Percentiles rank a stretch among this genome's conserved stretches.
Evolutionary conservation across 768 basidiomycete genomes (phyloP).

Genomic region (Lentinula aciculospora): DNA sequence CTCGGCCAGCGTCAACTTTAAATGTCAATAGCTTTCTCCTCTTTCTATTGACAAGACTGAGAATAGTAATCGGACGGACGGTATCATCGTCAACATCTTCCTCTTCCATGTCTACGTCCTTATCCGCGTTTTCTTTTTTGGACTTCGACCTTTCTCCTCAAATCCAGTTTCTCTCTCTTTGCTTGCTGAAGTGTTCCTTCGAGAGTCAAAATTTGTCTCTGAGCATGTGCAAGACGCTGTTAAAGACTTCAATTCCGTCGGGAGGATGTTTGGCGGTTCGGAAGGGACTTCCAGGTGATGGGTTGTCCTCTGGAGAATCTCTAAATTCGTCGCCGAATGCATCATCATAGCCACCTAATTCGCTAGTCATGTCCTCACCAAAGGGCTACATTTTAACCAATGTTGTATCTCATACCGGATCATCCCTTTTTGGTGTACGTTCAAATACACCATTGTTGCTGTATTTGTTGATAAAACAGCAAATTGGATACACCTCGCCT

Average conservation of each 20-base stretch:
- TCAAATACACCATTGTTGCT: slow-evolving; percentile 55
- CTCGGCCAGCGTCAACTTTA: background rate
- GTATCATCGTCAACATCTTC: slow-evolving; percentile 11
- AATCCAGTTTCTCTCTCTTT: slow-evolving; percentile 75
- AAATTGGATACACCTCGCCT: slow-evolving; percentile 43
- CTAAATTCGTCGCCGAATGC: slow-evolving; percentile 39
- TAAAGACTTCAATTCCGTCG: slow-evolving; percentile 81
- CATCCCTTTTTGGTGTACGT: slow-evolving; percentile 45
- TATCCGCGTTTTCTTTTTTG: slow-evolving; percentile 20
- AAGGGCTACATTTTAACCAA: slow-evolving; percentile 46
- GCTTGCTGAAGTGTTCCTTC: slow-evolving; percentile 76
- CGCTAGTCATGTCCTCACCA: slow-evolving; percentile 1
- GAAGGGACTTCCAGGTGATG: slow-evolving; percentile 44
- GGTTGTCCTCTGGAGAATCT: slow-evolving; percentile 62
- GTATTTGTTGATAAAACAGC: slow-evolving; percentile 40
- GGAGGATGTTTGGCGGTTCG: slow-evolving; percentile 68
- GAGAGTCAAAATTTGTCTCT: slow-evolving; percentile 78
- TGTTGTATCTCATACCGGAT: slow-evolving; percentile 48
- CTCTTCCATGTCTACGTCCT: slow-evolving; percentile 17
- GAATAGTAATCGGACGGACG: background rate
- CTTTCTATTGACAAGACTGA: background rate
- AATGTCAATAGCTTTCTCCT: background rate
- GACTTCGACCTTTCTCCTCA: slow-evolving; percentile 47
- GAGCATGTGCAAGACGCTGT: slow-evolving; percentile 79
- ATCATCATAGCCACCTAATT: slow-evolving; percentile 41